Conservation (phyloP, 2,329 filamentous ascomycete species). For the Penicillium sp. region DNA sequence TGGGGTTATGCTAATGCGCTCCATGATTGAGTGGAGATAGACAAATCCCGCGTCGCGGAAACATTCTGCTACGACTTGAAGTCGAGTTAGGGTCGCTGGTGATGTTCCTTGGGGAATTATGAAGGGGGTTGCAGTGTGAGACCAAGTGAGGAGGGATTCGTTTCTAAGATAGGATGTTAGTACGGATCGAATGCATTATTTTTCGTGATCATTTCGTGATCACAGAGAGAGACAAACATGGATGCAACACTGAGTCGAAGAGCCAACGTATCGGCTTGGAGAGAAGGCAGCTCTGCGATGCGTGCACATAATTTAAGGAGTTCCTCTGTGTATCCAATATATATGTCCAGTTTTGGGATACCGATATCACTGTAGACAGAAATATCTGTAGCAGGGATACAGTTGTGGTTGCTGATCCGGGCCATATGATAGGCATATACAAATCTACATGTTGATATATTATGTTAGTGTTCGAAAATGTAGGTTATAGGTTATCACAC, state of each 20-base stretch:
- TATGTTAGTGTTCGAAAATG: not conserved
- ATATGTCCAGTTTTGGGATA: conserved; percentile 35
- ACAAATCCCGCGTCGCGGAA: conserved; percentile 39
- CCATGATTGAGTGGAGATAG: conserved; percentile 38
- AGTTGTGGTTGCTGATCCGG: conserved; percentile 33
- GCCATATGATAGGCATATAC: conserved; percentile 37
- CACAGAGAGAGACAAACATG: conserved; percentile 25
- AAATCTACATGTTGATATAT: conserved; percentile 27
- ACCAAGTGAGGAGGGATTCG: conserved; percentile 32
- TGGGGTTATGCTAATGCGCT: conserved; percentile 23
- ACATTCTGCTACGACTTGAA: conserved; percentile 38
- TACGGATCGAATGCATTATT: not conserved
- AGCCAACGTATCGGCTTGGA: conserved; percentile 22
- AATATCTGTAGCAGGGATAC: conserved; percentile 15
- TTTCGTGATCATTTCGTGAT: no score
- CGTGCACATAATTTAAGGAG: conserved; percentile 35
- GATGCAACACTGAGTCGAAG: conserved; percentile 27
- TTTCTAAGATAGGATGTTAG: conserved; percentile 25
- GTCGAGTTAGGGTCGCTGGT: conserved; percentile 26
- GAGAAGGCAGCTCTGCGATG: conserved; percentile 32
- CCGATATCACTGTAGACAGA: conserved; percentile 24
- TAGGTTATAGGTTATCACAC: not conserved
- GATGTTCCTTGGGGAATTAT: conserved; percentile 34
- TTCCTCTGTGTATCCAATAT: conserved; percentile 40
- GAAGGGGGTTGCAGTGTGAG: conserved; percentile 26